Percentiles rank a stretch among this genome's conserved stretches.
phyloP scores from a whole-genome alignment of 2,329 filamentous ascomycete genomes.

The Cercospora janseana region DNA sequence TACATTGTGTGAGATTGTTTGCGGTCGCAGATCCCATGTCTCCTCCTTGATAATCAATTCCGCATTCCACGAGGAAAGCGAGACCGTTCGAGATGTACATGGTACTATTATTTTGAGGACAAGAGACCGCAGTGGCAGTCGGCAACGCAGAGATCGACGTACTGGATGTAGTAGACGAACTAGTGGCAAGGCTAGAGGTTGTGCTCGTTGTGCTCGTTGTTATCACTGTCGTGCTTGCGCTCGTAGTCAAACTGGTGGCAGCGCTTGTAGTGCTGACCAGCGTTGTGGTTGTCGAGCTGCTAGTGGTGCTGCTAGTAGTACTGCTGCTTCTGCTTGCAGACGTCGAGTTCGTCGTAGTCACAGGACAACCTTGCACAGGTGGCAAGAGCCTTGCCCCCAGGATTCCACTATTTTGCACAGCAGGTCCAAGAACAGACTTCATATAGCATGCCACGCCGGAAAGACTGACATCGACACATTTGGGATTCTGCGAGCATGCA shows the following conservation, averaged over 20 bases:
- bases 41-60: constrained; percentile 35
- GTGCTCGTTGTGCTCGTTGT: constrained; percentile 4
- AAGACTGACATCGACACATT: constrained; percentile 37
- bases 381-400: constrained; percentile 33
- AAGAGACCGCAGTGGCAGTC: constrained; percentile 18
- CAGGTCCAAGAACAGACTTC: constrained; percentile 32
- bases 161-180: constrained; percentile 12
- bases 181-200: constrained; percentile 10
- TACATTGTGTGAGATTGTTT: constrained; percentile 32
- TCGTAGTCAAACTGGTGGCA: neutral
- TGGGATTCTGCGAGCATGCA: constrained; percentile 33
- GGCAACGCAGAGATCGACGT: constrained; percentile 18
- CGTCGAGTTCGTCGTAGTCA: constrained; percentile 18
- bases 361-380: constrained; percentile 10
- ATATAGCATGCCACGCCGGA: constrained; percentile 37
- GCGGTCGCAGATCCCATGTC: constrained; percentile 31
- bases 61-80: constrained; percentile 30
- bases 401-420: constrained; percentile 24
- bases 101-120: constrained; percentile 26
- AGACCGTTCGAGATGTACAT: constrained; percentile 24
- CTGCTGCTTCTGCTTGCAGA: constrained; percentile 4
- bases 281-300: neutral
- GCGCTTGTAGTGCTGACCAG: neutral
- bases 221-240: neutral
- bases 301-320: neutral